These are phyloP conservation scores for Aurifilum marmelostoma DNA, from an alignment of 2,329 filamentous ascomycete genomes.

Conservation along the genomic window DNA sequence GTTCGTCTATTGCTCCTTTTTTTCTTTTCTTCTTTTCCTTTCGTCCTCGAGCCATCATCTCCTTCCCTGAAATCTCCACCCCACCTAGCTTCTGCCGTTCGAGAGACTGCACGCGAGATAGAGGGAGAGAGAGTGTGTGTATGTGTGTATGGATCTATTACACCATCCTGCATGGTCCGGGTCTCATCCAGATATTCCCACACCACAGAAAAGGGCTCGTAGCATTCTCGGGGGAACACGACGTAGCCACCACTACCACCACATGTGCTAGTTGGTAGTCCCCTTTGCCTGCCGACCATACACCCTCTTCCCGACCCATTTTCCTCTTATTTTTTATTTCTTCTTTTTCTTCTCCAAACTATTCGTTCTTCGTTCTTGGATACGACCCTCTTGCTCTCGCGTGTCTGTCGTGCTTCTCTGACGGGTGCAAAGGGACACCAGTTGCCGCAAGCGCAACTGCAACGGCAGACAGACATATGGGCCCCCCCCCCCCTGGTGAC, in stretches of 20 bases:
- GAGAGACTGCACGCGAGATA: not conserved
- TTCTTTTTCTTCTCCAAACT: not conserved
- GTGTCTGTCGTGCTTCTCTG: not conserved
- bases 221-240: not conserved
- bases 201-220: not conserved
- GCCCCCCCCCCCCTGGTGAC: not conserved
- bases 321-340: too few species aligned
- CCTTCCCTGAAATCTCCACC: too few species aligned
- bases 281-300: not conserved
- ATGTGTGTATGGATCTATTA: too few species aligned
- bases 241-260: conserved; percentile 1
- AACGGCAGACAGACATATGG: conserved; percentile 28
- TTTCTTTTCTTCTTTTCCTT: not conserved
- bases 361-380: not conserved
- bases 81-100: not conserved
- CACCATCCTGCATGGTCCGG: conserved; percentile 7
- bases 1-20: not conserved
- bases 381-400: not conserved
- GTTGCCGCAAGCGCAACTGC: conserved; percentile 43
- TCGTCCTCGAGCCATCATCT: too few species aligned
- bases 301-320: conserved; percentile 4
- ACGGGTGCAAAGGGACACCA: not conserved
- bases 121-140: too few species aligned
- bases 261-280: not conserved
- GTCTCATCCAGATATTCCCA: not conserved